Base-by-base conservation (phyloP, 768 basidiomycete species). In the Pisolithus microcarpus region DNA sequence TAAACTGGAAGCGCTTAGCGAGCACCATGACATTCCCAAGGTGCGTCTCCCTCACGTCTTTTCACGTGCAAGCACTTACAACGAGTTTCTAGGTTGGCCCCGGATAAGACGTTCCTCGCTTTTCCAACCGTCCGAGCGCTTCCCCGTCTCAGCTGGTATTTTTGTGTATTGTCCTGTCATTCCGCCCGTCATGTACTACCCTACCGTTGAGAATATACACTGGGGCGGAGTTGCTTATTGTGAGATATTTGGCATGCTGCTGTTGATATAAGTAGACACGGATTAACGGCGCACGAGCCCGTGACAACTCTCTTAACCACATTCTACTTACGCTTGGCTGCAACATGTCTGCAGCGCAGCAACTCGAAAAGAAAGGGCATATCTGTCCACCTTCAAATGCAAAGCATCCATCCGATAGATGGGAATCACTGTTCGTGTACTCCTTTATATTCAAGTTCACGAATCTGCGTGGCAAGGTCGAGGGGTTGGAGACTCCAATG, bases 11-110 rank as follows among this genome's bases (percentile, higher is more conserved):
- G 72, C 80, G 52, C 77, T 93, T 51, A 89, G 87, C 66, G 91
- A 94, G 72, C 92, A 93, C 76, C 89, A 95, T 67, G 91, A 94
- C 66, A 92, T 93, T 61, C 91, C 91, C 37, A 93, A 94, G 79
- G 90, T 84, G 64, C 53, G 70, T 61, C 21, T 45, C 43, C 50
- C 43, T 47, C 51, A 52, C 18, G 38, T 51, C n/a, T 23, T 60
- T 59, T 34, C 4, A 63, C 60, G 57, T 67, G 61, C 56, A 56
- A 46, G 38, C 53, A 59, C 59, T 66, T 59, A 66, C 59, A 53
- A 45, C 56, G 55, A 52, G 46, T 43, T 49, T 44, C 47, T 59
- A 91, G 89, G 89, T 91, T 65, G 89, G 89, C 54, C 89, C 89
- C 42, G 89, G 89, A 72, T 91, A 83, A 89, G 45, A 60, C 60